Conservation (phyloP, 768 basidiomycete species). For the Rhodotorula kratochvilovae region DNA sequence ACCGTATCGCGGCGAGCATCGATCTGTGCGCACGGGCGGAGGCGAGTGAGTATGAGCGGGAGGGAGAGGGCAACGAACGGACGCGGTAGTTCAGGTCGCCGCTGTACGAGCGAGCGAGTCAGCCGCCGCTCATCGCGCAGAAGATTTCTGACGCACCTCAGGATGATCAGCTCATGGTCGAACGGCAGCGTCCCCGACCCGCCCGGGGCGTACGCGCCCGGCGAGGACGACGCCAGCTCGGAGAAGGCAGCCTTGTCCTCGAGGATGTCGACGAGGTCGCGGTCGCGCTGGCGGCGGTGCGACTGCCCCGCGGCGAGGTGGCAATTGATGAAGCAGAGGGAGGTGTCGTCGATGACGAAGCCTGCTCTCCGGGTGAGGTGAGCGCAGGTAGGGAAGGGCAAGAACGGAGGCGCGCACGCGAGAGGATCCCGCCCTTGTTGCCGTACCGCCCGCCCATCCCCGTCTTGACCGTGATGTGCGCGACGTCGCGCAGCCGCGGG, state of each 20-base stretch:
- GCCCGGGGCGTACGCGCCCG: slow-evolving; percentile 75
- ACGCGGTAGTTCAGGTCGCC: slow-evolving; percentile 92
- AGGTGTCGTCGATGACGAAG: slow-evolving; percentile 84
- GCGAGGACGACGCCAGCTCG: slow-evolving; percentile 49
- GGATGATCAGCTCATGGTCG: slow-evolving; percentile 91
- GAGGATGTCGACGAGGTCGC: slow-evolving; percentile 78
- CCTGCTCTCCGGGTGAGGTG: slow-evolving; percentile 45
- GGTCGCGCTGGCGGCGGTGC: slow-evolving; percentile 73
- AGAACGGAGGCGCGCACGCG: slow-evolving; percentile 14
- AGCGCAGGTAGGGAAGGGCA: neutral
- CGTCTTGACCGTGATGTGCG: slow-evolving; percentile 77
- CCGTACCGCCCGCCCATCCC: slow-evolving; percentile 91
- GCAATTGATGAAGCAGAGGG: slow-evolving; percentile 90
- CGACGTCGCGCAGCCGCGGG: slow-evolving; percentile 51
- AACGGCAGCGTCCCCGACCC: slow-evolving; percentile 88
- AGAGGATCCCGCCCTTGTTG: slow-evolving; percentile 64
- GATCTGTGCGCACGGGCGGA: slow-evolving; percentile 50
- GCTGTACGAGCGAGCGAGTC: neutral
- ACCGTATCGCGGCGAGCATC: slow-evolving; percentile 84
- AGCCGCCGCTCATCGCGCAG: neutral
- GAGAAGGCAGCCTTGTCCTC: slow-evolving; percentile 72
- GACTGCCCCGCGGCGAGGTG: slow-evolving; percentile 88
- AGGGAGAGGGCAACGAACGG: neutral
- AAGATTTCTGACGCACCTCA: slow-evolving; percentile 43
- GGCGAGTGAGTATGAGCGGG: neutral